Evolutionary conservation across 2,329 filamentous ascomycete genomes (phyloP), one percentile per base, ranked within the genome.

Genomic region (Bisporella sp.): DNA sequence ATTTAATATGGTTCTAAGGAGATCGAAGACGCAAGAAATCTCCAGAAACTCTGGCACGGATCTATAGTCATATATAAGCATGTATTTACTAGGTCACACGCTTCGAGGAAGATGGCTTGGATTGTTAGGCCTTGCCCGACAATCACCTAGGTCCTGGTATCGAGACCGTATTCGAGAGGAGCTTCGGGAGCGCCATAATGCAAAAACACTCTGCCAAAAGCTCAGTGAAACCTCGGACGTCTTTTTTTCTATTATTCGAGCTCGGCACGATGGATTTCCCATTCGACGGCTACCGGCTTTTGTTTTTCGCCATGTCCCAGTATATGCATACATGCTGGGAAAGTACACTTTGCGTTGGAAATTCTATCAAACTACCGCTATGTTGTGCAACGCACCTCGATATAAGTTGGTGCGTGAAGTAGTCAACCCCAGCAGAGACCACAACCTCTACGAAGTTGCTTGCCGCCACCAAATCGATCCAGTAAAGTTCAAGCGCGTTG

Each of bases 211-310:
- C 28, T 60, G 49, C 51, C 49, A 61, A 48, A 65, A 62, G 55
- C 58, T 69, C 13, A 69, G 66, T 55, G 66, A 69, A 52, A 62
- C 62, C 30, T 66, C 66, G 5, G 66, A 70, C 49, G 64, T 70
- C 31, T 60, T 68, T 42, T 69, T 70, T 47, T 63, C 62, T 29
- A 61, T 67, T 48, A 64, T 48, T 59, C 59, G 68, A 55, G 67
- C 68, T 47, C 57, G 51, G n/a, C 60, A 65, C 51, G 66, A 69
- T 58, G 66, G 66, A 1, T 64, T 63, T 55, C 54, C 61, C 8
- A 53, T 66, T 35, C 54, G 51, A 9, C 46, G 61, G 49, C 42
- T 56, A n/a, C 55, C 58, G 5, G 29, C n/a, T 9, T 55, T 57
- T 47, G 13, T 41, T 21, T 7, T 49, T 41, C 47, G 47, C 33